Evolutionary conservation across 495 filamentous ascomycete species (phyloP), one percentile per base, ranked within the genome.

Genomic region (Copromyces sp.): DNA sequence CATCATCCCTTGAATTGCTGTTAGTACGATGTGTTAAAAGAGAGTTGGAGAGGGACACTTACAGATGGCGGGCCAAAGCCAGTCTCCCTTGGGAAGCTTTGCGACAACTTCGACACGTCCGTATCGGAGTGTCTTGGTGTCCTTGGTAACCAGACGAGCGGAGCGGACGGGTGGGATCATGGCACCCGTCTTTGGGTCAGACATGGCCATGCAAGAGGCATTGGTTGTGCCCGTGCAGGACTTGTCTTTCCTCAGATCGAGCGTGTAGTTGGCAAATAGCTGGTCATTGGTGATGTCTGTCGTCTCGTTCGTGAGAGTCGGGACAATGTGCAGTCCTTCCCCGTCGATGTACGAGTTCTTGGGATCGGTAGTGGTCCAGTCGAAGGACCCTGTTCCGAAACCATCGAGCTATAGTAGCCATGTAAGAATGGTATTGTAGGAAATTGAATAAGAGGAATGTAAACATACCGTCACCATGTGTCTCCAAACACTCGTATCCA

Each of bases 11-110:
- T 47, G 4, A 16, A 12, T 59, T 61, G 20, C 9, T 59, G 24
- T 65, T 35, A 35, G 53, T 65, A 65, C 14, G 29, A 4, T 9
- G 9, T 44, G 41, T 4, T 17, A 2, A 32, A 17, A 3, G 6
- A 29, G 2, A 9, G 7, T 0, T 0, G 4, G 14, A 65, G 3
- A 38, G 9, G 17, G 0, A 59, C 3, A 11, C 70, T 65, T 71
- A 68, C 77, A 84, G 35, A 85, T 84, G 8, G 83, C 82, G 9
- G 83, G 82, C 82, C 83, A 84, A 0, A 84, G 70, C 83, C 83
- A 85, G 71, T 82, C 77, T 16, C 83, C 83, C 65, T 77, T 70
- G 2, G 83, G 82, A 69, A 84, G 77, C 73, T 83, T 84, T 0
- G 83, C 83, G 0, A 80, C 78, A 12, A 85, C 83, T 70, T 84